A percentile compares a stretch with the other conserved stretches of the same genome.
Evolutionary conservation across 1,284 basidiomycete genomes (phyloP).

Genomic region (Ustilago shanxiensis): DNA sequence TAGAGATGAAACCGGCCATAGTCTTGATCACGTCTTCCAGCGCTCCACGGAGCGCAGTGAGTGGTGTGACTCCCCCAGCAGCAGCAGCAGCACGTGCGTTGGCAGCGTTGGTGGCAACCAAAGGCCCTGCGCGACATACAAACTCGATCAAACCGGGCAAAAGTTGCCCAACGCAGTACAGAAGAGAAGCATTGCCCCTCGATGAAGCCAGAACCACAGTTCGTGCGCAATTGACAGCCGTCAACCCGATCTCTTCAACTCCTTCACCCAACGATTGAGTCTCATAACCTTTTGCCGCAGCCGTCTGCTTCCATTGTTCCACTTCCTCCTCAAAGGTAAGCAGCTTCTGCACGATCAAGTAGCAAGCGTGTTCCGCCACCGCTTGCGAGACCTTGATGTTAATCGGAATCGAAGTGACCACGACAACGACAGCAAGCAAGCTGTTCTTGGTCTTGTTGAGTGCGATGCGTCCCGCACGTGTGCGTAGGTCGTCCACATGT

Average conservation of each 20-base stretch:
- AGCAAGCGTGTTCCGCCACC: conserved; percentile 86
- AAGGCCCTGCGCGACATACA: conserved; percentile 74
- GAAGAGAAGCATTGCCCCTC: conserved; percentile 77
- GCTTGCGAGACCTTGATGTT: conserved; percentile 79
- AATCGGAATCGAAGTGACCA: conserved; percentile 83
- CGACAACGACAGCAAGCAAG: conserved; percentile 84
- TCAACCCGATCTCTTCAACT: conserved; percentile 77
- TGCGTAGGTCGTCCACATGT: conserved; percentile 86
- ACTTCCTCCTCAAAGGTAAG: conserved; percentile 77
- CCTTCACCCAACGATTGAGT: conserved; percentile 19
- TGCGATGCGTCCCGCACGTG: conserved; percentile 78
- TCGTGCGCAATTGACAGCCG: conserved; percentile 87
- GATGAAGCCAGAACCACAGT: conserved; percentile 74
- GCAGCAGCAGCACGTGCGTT: not conserved
- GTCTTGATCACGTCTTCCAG: conserved; percentile 85
- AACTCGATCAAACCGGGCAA: conserved; percentile 84
- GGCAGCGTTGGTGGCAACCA: conserved; percentile 12
- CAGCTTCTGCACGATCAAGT: conserved; percentile 81
- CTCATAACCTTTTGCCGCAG: conserved; percentile 67
- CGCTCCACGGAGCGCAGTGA: conserved; percentile 74
- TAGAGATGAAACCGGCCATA: conserved; percentile 75
- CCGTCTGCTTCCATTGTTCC: conserved; percentile 36
- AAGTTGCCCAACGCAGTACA: conserved; percentile 80
- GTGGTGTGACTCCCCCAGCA: conserved; percentile 5
- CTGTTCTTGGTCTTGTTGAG: conserved; percentile 90